Evolutionary conservation across 352 stramenopile genomes (phyloP), one percentile per base, ranked within the genome.

Genomic region (Pythium pyrilobum): DNA sequence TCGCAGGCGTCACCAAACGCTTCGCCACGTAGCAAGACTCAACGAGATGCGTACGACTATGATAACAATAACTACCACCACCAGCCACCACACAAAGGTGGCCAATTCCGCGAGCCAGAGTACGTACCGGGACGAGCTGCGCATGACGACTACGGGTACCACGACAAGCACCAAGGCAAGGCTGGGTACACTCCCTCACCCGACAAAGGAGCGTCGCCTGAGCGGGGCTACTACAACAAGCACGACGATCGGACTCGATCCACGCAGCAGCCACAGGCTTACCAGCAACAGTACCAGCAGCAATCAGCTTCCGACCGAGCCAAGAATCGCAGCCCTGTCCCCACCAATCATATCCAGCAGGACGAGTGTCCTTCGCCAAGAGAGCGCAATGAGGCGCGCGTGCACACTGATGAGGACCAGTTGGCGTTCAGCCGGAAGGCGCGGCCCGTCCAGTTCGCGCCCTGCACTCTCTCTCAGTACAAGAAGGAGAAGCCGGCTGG

Each of bases 391-490:
- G 74, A 92, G 39, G 66, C 57, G n/a, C 75, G 68, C 2, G 72
- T 84, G 0, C 57, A 71, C 43, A 77, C 70, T 0, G 72, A 84
- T 20, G 62, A 85, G 9, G 77, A 91, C 18, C 80, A 91, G 37
- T 74, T 93, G 3, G 81, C 78, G 1, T 93, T 93, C 52, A 89
- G 74, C 55, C 72, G 74, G 24, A 88, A 88, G 55, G 79, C 77
- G 24, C 65, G 85, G 1, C 62, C 73, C 0, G 77, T 92, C 2
- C 77, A 87, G 38, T 96, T 89, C 46, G 81, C 90, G 21, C 85
- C 86, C 10, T 92, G 85, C 42, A 96, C 87, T 9, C 52, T 96
- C 2, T 69, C 83, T 4, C 79, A 95, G 57, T 96, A 96, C 72
- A 85, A 86, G 49, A 89, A 94, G 53, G 81, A 88, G 44, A 94